Base-by-base conservation (phyloP, 148 eudicot species). In the Dianthus caryophyllus region DNA sequence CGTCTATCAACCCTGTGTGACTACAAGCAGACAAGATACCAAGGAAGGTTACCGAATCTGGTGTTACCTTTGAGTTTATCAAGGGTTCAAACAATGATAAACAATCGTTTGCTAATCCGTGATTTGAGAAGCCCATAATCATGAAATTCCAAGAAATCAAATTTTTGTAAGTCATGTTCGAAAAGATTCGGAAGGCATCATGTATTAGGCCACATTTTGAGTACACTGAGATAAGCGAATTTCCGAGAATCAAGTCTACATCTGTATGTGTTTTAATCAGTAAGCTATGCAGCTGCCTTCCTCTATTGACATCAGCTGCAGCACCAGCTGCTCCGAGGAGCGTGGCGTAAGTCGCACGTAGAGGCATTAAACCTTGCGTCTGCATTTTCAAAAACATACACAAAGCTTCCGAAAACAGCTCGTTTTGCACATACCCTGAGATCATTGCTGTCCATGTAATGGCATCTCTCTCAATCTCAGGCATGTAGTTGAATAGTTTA, bases 291-390 rank as follows among this genome's bases (percentile, higher is more conserved):
- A 78, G 58, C 60, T 73, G 80, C 56, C 55, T 76, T 38, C 82
- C 82, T 49, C 59, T 77, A 66, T 78, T 73, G 43, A 75, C 63
- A 55, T 70, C 39, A 69, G 85, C 72, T 54, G 59, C 38, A 25
- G 77, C 85, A 41, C 82, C 82, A 25, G 75, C 82, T 29, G 73
- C 85, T 66, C 80, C 82, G 24, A 81, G 75, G 38, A 81, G 82
- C 50, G 72, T 55, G 7, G 85, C 66, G 54, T 73, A 81, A 9
- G 81, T 68, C 60, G 79, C 65, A 24, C 72, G 69, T 25, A 72
- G 43, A 39, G 84, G 84, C 38, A 59, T 54, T 47, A 78, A n/a
- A 41, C 81, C 75, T 22, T 65, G 65, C 64, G 64, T 56, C 20
- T 64, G 72, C 85, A 81, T 81, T 25, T 76, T 72, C 20, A 59